Base-by-base conservation (phyloP, 2,329 filamentous ascomycete species). In the Penicillium digitatum region DNA sequence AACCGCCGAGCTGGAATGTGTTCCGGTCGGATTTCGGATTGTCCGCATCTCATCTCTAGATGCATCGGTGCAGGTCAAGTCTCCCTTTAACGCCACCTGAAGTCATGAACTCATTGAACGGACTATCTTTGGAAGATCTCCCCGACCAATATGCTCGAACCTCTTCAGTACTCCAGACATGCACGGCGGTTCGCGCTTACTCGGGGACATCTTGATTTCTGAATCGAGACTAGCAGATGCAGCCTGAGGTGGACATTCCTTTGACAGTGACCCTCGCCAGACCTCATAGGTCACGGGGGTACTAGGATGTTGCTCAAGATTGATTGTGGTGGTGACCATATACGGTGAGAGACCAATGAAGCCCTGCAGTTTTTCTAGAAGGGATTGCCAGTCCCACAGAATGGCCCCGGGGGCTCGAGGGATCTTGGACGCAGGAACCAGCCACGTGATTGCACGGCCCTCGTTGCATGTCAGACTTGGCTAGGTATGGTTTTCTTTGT, bases 371-470 rank as follows among this genome's bases (percentile, higher is more conserved):
- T 24, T 5, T 18, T 27, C 26, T 20, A 6, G 18, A 24, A 45
- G 22, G 29, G 11, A 44, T 14, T 38, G 14, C 24, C 20, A 27
- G 37, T 50, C 20, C 43, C 20, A 40, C 8, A 6, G 29, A 20
- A 18, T 27, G 45, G 40, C 39, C 39, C 45, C 31, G 4, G 39
- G 35, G 35, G 24, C 26, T 35, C 18, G 9, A 38, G 24, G 31
- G 37, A 34, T 20, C 4, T 22, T 29, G 43, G 32, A 50, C 61
- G 62, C 65, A 68, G 62, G 61, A 66, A 66, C 44, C 43, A 54
- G 52, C 56, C 58, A 57, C 52, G 48, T 56, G 58, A 37, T 48
- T 53, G 12, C 29, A 45, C 48, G 24, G 16, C 20, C 34, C 24
- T 46, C 43, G 11, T 40, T 7, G 56, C 31, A 18, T 48, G 40